Evolutionary conservation across 768 basidiomycete species (phyloP), one percentile per base, ranked within the genome.

Genomic region (Mycena metata): DNA sequence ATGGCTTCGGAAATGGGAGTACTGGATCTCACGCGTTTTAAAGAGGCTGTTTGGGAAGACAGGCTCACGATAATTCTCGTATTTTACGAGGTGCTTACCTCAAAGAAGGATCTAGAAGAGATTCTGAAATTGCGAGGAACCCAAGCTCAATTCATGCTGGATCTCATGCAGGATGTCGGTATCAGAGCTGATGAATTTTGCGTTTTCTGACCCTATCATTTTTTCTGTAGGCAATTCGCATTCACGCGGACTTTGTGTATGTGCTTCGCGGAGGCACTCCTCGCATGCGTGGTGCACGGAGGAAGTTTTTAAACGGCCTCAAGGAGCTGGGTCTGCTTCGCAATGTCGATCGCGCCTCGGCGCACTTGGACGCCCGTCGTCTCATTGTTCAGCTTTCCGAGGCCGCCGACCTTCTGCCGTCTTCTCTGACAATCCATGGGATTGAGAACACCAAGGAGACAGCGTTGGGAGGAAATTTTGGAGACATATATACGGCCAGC

Each of bases 121-220:
- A 51, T 67, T 8, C 43, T 67, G 43, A 41, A 56, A n/a, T 33
- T 67, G 5, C 58, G 42, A 2, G 66, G 66, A 47, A 42, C 19
- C 13, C 41, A 55, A 17, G 66, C 66, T 5, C 66, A 67, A 54
- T 67, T 67, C 19, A 60, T 67, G 6, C 23, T 67, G 52, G 59
- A 67, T 55, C 15, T 67, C 3, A 55, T 52, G 43, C 66, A 67
- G 60, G 57, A 67, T 49, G 66, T 67, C 30, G 24, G 9, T 36
- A 3, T 35, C 39, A 15, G n/a, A n/a, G n/a, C 6, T 24, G 17
- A 23, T 12, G 12, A 16, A 12, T 65, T 15, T 15, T 15, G 4
- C 54, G 24, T 13, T 36, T 9, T 42, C 35, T 58, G 52, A 65
- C n/a, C n/a, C 4, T n/a, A n/a, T n/a, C n/a, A n/a, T n/a, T n/a